These are phyloP conservation scores for Dittrichia graveolens DNA, from an alignment of 129 eudicot species.

Conservation along the genomic window DNA sequence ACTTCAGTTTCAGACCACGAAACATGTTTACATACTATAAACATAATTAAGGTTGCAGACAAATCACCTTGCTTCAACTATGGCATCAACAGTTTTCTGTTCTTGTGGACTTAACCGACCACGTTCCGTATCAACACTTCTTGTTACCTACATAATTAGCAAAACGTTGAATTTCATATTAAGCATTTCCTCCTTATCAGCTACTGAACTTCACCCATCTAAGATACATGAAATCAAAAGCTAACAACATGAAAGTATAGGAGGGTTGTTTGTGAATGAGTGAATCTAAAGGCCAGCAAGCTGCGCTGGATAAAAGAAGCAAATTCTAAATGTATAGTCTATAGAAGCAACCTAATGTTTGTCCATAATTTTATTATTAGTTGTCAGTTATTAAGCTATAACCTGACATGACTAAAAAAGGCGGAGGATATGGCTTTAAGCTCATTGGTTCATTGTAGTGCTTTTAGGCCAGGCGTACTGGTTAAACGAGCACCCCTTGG, in stretches of 20 bases:
- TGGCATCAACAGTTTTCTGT: conserved; percentile 90
- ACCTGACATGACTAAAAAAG: not conserved
- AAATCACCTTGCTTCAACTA: conserved; percentile 84
- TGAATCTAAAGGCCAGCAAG: not conserved
- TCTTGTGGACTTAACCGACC: conserved; percentile 94
- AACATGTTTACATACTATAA: not conserved
- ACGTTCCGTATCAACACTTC: conserved; percentile 86
- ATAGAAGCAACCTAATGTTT: too few relatives aligned
- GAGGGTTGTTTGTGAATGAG: not conserved
- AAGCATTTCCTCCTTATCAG: not conserved
- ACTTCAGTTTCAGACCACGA: conserved; percentile 22
- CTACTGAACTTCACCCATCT: too few relatives aligned
- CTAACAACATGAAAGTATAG: too few relatives aligned
- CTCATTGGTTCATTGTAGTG: not conserved
- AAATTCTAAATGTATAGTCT: not conserved
- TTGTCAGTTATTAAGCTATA: not conserved
- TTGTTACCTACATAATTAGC: conserved; percentile 63
- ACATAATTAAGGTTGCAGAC: conserved; percentile 8
- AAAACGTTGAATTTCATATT: not conserved
- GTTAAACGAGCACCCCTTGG: too few relatives aligned
- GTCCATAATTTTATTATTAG: too few relatives aligned
- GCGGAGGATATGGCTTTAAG: not conserved
- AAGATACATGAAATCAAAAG: too few relatives aligned
- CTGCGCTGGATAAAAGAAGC: not conserved
- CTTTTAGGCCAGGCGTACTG: too few relatives aligned